These are phyloP conservation scores for Pinus albicaulis DNA, from an alignment of 75 land plant genomes.

Conservation along the genomic window DNA sequence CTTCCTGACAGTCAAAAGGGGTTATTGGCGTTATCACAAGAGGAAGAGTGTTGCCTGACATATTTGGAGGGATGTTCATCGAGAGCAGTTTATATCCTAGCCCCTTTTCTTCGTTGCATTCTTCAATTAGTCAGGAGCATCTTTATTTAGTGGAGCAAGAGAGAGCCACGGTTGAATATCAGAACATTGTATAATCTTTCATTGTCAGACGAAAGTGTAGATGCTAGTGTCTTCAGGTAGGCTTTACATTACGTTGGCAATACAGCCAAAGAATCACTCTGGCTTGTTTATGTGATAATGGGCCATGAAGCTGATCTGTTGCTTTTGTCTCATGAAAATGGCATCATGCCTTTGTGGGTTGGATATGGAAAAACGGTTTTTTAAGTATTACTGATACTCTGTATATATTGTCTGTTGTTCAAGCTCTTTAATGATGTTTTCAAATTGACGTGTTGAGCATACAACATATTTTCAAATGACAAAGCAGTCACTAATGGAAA, in stretches of 20 bases:
- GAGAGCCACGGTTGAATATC: neutral
- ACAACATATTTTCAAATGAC: neutral
- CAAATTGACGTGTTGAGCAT: neutral
- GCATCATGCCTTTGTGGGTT: neutral
- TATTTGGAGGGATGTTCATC: neutral
- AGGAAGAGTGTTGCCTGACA: neutral
- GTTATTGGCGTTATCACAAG: neutral
- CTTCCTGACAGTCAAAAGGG: neutral
- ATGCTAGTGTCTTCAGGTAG: neutral
- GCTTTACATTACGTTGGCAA: neutral
- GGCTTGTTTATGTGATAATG: neutral
- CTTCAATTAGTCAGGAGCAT: constrained; percentile 2
- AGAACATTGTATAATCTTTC: neutral
- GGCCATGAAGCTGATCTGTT: neutral
- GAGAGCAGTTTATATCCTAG: neutral
- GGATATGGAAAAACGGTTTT: neutral
- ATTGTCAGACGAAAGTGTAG: neutral
- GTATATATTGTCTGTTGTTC: neutral
- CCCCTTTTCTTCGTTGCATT: neutral
- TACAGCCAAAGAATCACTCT: neutral
- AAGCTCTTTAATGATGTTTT: neutral
- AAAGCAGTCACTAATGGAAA: neutral
- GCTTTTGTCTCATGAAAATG: neutral
- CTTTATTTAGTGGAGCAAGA: neutral
- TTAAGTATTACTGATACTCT: neutral